Evolutionary conservation across 352 stramenopile genomes (phyloP), one percentile per base, ranked within the genome.

Genomic region (Pythium rishiriense): DNA sequence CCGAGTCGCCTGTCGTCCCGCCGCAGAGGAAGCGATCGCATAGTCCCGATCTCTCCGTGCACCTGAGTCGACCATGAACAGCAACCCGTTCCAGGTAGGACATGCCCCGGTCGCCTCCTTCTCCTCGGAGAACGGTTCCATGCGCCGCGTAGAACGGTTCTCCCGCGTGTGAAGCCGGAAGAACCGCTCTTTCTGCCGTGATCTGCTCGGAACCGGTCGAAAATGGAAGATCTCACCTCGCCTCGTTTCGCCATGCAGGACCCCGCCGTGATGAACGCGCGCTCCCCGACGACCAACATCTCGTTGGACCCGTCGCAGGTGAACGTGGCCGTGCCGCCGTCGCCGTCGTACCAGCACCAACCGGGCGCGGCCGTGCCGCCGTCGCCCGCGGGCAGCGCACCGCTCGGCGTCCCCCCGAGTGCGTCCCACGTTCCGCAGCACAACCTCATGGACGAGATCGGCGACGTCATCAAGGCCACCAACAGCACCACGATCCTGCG

Each of bases 371-470:
- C 48, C 33, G 66, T 58, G 51, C 60, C 56, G 45, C 56, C 39
- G 21, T 68, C 65, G 39, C 65, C 58, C 29, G 55, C 56, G 19
- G 24, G 26, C 41, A 17, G 35, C 35, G 58, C 25, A n/a, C 58
- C 57, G 24, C 43, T 72, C 9, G 63, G 50, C 17, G 52, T 64
- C 15, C 58, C 79, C 4, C 21, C 58, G 17, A 58, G 35, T 39
- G 50, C 55, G 58, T 69, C 49, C 29, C 28, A 37, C 9, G 11
- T 26, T 28, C 54, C 73, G 22, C 75, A 76, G 56, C 47, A 64
- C 21, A 94, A 93, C 63, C 79, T 95, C 42, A 95, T 95, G 83
- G 83, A 95, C 58, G 84, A 93, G 63, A 88, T 95, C 42, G 80
- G 85, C 55, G 68, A 69, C 29, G 87, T 82, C 68, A 95, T 95